phyloP scores from a whole-genome alignment of 2,329 filamentous ascomycete species.

The Cytospora chrysosperma region DNA sequence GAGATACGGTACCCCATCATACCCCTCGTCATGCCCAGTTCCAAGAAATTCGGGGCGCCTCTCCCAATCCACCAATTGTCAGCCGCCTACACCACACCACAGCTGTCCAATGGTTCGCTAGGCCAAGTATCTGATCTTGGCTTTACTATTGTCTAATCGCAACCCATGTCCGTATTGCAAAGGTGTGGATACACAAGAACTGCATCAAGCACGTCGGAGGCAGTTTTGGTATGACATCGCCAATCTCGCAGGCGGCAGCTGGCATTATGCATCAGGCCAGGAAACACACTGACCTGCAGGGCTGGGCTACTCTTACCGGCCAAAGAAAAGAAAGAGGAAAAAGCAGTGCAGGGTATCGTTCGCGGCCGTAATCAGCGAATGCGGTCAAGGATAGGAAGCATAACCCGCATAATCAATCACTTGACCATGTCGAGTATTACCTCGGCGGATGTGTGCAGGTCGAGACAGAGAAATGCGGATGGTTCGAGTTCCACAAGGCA shows the following conservation, averaged over 20 bases:
- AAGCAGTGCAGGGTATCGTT: neutral
- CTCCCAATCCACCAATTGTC: neutral
- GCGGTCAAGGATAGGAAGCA: conserved; percentile 3
- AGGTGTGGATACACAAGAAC: conserved; percentile 26
- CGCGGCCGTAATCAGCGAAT: conserved; percentile 14
- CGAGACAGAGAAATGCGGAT: conserved; percentile 8
- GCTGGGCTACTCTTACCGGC: neutral
- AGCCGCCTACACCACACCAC: neutral
- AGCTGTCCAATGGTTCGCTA: neutral
- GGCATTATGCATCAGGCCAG: conserved; percentile 20
- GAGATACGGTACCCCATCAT: neutral
- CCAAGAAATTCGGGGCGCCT: neutral
- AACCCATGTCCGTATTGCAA: neutral
- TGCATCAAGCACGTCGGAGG: conserved; percentile 16
- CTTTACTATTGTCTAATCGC: neutral
- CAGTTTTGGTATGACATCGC: conserved; percentile 35
- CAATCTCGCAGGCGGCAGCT: conserved; percentile 36
- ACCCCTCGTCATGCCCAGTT: neutral
- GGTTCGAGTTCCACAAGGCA: conserved; percentile 11
- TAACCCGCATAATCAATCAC: conserved; percentile 10
- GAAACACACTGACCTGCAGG: conserved; percentile 10
- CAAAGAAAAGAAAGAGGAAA: neutral
- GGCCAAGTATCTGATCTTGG: neutral
- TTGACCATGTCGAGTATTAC: conserved; percentile 11
- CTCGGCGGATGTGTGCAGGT: conserved; percentile 16